Evolutionary conservation across 208 protist species (phyloP), one percentile per base, ranked within the genome.

Genomic region (Acanthamoeba culbertsoni): DNA sequence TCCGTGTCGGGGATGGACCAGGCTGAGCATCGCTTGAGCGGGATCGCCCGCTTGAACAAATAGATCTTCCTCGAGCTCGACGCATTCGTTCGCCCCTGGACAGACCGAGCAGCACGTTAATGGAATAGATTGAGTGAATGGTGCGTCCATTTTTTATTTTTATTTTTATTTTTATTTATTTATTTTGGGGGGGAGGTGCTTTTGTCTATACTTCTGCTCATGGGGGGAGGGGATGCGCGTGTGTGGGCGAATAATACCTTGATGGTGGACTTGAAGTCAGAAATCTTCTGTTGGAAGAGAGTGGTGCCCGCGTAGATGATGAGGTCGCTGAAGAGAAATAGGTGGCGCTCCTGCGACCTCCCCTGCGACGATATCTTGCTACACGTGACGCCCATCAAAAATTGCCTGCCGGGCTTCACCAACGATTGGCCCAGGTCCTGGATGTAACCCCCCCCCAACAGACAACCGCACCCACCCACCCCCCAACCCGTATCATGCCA

Each of bases 241-340:
- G n/a, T n/a, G n/a, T n/a, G n/a, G n/a, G n/a, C n/a, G n/a, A n/a
- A n/a, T n/a, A n/a, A n/a, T 16, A 88, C 37, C 43, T 57, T 57
- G 46, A 88, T 42, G 12, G 43, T 59, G 16, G 20, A 20, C 31
- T 88, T 88, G 18, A 42, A 57, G 46, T 20, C 37, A 33, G 20
- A 33, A 42, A 26, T 88, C 26, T n/a, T 88, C 31, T 88, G 77
- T 57, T 88, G 18, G 23, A 88, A 33, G 46, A 33, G 77, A 16
- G 18, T 88, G 16, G 51, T 59, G 16, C 16, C 14, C 57, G 43
- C 77, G 46, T 88, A 88, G 37, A 88, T 16, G 20, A 88, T 14
- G 12, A 88, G 16, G 57, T 88, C 77, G 31, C 26, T 88, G 28
- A 88, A 88, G 28, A 88, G 77, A 59, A 57, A 88, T 12, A 88